Percentiles rank a stretch among this genome's conserved stretches.
These are phyloP conservation scores for Aspergillus panamensis DNA, from an alignment of 495 filamentous ascomycete species.

Conservation along the genomic window DNA sequence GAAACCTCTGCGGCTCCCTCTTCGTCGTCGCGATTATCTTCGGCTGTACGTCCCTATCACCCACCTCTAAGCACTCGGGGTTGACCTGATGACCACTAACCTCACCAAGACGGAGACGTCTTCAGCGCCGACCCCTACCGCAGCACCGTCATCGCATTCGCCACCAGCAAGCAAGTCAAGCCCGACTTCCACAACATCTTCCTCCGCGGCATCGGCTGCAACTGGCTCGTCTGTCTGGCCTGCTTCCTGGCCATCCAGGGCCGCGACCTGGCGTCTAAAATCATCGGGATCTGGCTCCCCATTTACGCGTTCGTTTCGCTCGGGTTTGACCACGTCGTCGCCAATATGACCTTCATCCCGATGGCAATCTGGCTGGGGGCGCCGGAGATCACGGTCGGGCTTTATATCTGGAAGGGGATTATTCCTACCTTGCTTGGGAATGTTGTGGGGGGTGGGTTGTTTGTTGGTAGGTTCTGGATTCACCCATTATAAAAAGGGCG, in stretches of 20 bases:
- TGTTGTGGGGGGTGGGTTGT: conserved; percentile 52
- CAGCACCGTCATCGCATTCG: conserved; percentile 47
- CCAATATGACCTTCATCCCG: conserved; percentile 64
- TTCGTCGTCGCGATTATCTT: conserved; percentile 58
- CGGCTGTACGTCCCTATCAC: conserved; percentile 44
- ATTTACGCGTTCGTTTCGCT: conserved; percentile 58
- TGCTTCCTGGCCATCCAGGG: conserved; percentile 55
- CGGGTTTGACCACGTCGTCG: conserved; percentile 60
- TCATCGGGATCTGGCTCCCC: conserved; percentile 62
- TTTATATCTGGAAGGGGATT: conserved; percentile 65
- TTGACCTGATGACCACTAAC: no score
- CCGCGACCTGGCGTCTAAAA: conserved; percentile 54
- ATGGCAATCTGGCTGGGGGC: conserved; percentile 52
- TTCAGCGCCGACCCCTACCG: conserved; percentile 52
- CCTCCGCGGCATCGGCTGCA: conserved; percentile 58
- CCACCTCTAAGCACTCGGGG: not conserved
- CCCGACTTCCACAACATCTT: conserved; percentile 59
- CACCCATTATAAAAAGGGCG: not conserved
- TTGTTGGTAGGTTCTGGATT: conserved; percentile 36
- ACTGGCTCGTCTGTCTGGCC: conserved; percentile 62
- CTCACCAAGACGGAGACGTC: conserved; percentile 56
- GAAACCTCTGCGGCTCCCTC: conserved; percentile 57
- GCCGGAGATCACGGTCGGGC: conserved; percentile 45
- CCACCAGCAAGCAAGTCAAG: conserved; percentile 53
- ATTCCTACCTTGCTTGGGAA: conserved; percentile 59